Percentiles rank a stretch among this genome's conserved stretches.
Conservation (phyloP, 1,284 basidiomycete species). For the Ganoderma sinense region DNA sequence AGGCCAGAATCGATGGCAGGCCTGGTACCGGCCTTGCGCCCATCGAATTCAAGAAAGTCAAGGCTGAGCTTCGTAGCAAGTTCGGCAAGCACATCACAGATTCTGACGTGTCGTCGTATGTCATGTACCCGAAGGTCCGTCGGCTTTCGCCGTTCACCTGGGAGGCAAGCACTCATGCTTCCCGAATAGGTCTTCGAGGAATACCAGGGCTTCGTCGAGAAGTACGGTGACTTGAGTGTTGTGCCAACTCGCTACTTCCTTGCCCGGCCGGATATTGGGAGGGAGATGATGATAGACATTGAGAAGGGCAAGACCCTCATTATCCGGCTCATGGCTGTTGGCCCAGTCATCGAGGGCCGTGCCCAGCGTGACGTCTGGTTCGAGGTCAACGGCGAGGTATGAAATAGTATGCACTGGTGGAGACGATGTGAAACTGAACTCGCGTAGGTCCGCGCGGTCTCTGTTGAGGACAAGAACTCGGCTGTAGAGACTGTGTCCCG, state of each 20-base stretch:
- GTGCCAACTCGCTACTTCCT: constrained; percentile 98
- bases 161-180: constrained; percentile 1
- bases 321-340: constrained; percentile 95
- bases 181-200: constrained; percentile 90
- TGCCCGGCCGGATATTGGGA: constrained; percentile 88
- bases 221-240: constrained; percentile 95
- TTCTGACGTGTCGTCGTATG: constrained; percentile 93
- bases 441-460: constrained; percentile 83
- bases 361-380: constrained; percentile 98
- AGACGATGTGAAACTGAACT: background rate
- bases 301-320: constrained; percentile 98
- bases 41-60: constrained; percentile 96
- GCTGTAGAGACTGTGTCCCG: constrained; percentile 94
- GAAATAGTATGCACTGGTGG: constrained; percentile 7
- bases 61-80: constrained; percentile 90
- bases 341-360: constrained; percentile 90
- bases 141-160: constrained; percentile 14
- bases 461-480: constrained; percentile 95
- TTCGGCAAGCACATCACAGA: constrained; percentile 96
- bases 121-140: constrained; percentile 92
- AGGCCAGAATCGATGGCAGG: constrained; percentile 91
- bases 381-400: constrained; percentile 95
- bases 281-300: constrained; percentile 97
- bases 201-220: constrained; percentile 93
- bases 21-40: constrained; percentile 91